Conservation (phyloP, 2,329 filamentous ascomycete species). For the Penicillium corylophilum region DNA sequence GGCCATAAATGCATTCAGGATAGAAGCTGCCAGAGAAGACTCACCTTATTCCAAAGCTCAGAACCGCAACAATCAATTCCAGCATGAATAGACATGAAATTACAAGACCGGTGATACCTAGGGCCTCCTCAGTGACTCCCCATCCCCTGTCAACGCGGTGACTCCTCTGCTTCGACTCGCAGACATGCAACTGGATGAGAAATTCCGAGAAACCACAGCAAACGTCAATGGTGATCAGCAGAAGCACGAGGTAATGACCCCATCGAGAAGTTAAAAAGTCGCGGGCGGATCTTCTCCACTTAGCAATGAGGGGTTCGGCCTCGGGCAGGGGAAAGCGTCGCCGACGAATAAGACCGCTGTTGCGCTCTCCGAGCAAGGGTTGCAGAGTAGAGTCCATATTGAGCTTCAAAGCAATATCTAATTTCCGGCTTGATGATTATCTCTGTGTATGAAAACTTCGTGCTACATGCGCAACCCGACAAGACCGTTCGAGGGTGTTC, state of each 20-base stretch:
- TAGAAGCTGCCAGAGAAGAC: conserved; percentile 22
- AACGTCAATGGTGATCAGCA: conserved; percentile 52
- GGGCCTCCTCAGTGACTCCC: conserved; percentile 40
- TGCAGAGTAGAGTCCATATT: neutral
- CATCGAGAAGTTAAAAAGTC: conserved; percentile 46
- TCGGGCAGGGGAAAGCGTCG: neutral
- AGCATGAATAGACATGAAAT: conserved; percentile 65
- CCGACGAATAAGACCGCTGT: neutral
- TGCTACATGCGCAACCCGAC: too few species aligned
- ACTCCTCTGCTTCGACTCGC: conserved; percentile 40
- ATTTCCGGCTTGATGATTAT: neutral
- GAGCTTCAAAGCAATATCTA: neutral
- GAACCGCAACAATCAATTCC: conserved; percentile 59
- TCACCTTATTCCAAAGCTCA: conserved; percentile 62
- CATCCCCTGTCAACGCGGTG: conserved; percentile 26
- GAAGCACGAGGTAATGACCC: conserved; percentile 52
- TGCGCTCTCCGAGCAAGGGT: conserved; percentile 1
- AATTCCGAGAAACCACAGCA: conserved; percentile 55
- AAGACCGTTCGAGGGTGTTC: neutral
- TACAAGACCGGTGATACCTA: conserved; percentile 56
- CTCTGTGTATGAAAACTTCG: too few species aligned
- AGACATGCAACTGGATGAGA: conserved; percentile 50
- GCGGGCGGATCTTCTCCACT: conserved; percentile 12
- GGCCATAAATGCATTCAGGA: neutral
- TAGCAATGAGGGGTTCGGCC: conserved; percentile 5